Conservation (phyloP, 2,329 filamentous ascomycete species). For the Colletotrichum orbiculare region DNA sequence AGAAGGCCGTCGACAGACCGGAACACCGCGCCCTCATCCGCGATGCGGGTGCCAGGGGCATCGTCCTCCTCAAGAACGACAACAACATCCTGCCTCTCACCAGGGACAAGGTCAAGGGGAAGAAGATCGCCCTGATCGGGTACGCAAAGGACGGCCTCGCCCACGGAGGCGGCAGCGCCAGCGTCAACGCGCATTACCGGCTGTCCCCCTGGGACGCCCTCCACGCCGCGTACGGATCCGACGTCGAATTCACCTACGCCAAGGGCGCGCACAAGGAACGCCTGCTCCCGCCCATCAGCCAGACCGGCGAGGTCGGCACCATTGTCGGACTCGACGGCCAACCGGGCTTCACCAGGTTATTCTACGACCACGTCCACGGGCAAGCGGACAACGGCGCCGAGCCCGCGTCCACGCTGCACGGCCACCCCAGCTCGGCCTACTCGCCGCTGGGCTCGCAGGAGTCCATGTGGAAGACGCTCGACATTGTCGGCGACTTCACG, state of each 20-base stretch:
- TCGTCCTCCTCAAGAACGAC: constrained; percentile 79
- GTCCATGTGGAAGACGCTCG: constrained; percentile 41
- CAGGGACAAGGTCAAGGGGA: constrained; percentile 56
- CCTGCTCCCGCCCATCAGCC: constrained; percentile 40
- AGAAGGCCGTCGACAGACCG: constrained; percentile 53
- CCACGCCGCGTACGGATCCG: constrained; percentile 65
- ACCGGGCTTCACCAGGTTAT: constrained; percentile 45
- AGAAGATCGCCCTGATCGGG: constrained; percentile 36
- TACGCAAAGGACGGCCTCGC: constrained; percentile 56
- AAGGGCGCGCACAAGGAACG: constrained; percentile 37
- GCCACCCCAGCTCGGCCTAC: constrained; percentile 41
- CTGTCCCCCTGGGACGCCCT: constrained; percentile 67
- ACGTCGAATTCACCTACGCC: constrained; percentile 54
- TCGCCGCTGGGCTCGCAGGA: constrained; percentile 39
- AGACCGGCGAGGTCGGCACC: constrained; percentile 39
- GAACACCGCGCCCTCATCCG: constrained; percentile 66
- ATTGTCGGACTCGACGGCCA: constrained; percentile 46
- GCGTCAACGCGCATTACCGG: constrained; percentile 57
- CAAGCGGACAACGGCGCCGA: constrained; percentile 33
- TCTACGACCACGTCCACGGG: constrained; percentile 42
- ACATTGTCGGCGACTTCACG: constrained; percentile 46
- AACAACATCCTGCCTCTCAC: constrained; percentile 67
- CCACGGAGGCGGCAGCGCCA: constrained; percentile 43
- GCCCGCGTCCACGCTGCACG: constrained; percentile 41
- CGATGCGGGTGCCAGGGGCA: constrained; percentile 67